phyloP scores from a whole-genome alignment of 192 early-diverging fungal species.

The Coemansia brasiliensis region DNA sequence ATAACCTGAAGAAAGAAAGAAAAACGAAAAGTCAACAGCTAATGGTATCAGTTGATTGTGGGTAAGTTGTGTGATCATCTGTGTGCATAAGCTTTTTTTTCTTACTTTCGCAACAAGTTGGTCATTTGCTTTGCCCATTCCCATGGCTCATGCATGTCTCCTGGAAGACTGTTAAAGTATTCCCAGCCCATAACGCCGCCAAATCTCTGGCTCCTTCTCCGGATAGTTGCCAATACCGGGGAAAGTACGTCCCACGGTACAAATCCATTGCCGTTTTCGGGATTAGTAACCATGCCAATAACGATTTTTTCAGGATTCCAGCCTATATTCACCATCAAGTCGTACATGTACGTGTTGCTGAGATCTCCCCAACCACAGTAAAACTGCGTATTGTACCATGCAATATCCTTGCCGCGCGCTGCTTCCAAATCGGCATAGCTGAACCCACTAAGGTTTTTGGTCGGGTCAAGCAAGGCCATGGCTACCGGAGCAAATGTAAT shows the following conservation, averaged over 20 bases:
- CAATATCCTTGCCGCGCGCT: constrained; percentile 10
- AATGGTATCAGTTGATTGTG: too few relatives aligned
- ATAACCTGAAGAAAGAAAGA: too few relatives aligned
- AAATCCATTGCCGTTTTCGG: constrained; percentile 11
- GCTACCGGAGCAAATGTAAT: constrained; percentile 17
- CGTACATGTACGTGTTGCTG: constrained; percentile 18
- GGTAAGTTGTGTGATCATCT: neutral
- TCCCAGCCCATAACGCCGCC: constrained; percentile 20
- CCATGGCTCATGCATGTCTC: constrained; percentile 6
- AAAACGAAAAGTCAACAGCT: too few relatives aligned
- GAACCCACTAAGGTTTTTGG: constrained; percentile 16
- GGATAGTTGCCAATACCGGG: constrained; percentile 2
- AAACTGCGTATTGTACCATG: constrained; percentile 18
- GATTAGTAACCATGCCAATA: constrained; percentile 14
- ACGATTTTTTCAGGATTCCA: constrained; percentile 15
- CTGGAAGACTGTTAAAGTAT: constrained; percentile 20
- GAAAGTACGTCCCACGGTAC: constrained; percentile 4
- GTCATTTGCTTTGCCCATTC: constrained; percentile 18
- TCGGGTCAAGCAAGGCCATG: constrained; percentile 10
- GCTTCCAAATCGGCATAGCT: constrained; percentile 5
- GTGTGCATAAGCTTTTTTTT: neutral
- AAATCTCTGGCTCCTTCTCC: constrained; percentile 2
- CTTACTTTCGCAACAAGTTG: too few relatives aligned
- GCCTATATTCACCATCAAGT: constrained; percentile 11
- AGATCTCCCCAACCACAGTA: constrained; percentile 19